Evolutionary conservation across 371 early-diverging fungal genomes (phyloP).

Genomic region (Saksenaea oblongispora): DNA sequence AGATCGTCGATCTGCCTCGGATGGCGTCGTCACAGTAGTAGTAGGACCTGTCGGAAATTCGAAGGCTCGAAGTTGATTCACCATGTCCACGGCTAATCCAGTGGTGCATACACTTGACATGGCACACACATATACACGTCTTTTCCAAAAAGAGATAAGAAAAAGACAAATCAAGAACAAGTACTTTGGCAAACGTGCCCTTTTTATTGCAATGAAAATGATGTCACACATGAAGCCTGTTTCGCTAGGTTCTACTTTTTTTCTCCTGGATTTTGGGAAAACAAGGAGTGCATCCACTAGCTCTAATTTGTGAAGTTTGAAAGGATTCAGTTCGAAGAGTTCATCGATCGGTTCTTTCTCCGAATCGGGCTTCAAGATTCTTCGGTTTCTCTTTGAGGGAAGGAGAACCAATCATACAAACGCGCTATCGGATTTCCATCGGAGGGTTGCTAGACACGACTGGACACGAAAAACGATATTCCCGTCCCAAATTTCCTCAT

Average conservation of each 20-base stretch:
- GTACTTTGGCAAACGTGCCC: not conserved
- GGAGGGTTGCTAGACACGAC: not conserved
- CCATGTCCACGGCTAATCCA: conserved; percentile 2
- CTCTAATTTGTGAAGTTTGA: not conserved
- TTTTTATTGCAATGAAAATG: not conserved
- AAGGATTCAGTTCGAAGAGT: not conserved
- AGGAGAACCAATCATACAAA: not conserved
- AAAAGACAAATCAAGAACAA: not conserved
- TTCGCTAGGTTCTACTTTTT: not conserved
- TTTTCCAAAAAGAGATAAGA: not conserved
- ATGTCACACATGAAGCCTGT: not conserved
- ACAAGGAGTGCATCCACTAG: conserved; percentile 1
- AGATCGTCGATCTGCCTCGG: not conserved
- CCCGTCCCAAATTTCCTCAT: too few relatives aligned
- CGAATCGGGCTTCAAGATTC: not conserved
- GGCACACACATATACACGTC: not conserved
- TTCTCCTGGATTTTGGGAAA: not conserved
- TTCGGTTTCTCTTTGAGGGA: too few relatives aligned
- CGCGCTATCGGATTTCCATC: not conserved
- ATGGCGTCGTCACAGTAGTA: not conserved
- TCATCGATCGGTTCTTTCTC: not conserved
- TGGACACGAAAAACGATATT: too few relatives aligned
- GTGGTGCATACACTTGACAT: conserved; percentile 4
- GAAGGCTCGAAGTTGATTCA: not conserved
- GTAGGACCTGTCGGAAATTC: not conserved